phyloP scores from a whole-genome alignment of 2,329 filamentous ascomycete genomes.

The Arthrobotrys entomopaga region DNA sequence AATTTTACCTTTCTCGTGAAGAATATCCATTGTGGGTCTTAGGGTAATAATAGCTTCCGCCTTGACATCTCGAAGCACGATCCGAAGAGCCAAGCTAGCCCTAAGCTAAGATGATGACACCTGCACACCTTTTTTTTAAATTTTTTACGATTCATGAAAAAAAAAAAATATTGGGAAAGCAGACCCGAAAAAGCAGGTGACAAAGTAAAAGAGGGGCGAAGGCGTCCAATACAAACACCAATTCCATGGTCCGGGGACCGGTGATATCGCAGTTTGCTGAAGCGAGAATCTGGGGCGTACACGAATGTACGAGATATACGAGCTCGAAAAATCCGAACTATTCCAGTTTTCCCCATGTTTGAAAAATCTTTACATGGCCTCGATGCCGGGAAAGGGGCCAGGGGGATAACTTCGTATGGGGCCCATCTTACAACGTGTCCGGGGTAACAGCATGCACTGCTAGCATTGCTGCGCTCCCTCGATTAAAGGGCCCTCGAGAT shows the following conservation, averaged over 20 bases:
- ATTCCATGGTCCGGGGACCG: constrained; percentile 54
- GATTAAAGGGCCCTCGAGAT: constrained; percentile 10
- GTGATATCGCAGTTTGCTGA: constrained; percentile 52
- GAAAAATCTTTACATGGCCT: constrained; percentile 1
- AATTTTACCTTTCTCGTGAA: background rate
- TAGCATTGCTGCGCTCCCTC: background rate
- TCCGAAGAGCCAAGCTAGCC: no score
- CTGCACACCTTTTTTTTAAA: no score
- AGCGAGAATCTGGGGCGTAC: constrained; percentile 53
- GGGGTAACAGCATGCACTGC: no score
- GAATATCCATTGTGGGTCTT: background rate
- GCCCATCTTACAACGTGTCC: no score
- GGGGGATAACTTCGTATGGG: no score
- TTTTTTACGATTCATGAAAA: no score
- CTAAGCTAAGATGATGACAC: no score
- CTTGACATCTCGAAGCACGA: constrained; percentile 36
- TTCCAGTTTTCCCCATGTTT: constrained; percentile 24
- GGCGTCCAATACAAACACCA: constrained; percentile 30
- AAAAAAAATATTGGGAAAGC: background rate
- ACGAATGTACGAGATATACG: constrained; percentile 35
- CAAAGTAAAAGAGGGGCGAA: constrained; percentile 31
- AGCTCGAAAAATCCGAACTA: constrained; percentile 35
- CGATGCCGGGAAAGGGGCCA: constrained; percentile 7
- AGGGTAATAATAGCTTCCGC: constrained; percentile 1
- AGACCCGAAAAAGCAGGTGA: constrained; percentile 18